These are phyloP conservation scores for Chrysanthemum makinoi DNA, from an alignment of 129 eudicot species.

Conservation along the genomic window DNA sequence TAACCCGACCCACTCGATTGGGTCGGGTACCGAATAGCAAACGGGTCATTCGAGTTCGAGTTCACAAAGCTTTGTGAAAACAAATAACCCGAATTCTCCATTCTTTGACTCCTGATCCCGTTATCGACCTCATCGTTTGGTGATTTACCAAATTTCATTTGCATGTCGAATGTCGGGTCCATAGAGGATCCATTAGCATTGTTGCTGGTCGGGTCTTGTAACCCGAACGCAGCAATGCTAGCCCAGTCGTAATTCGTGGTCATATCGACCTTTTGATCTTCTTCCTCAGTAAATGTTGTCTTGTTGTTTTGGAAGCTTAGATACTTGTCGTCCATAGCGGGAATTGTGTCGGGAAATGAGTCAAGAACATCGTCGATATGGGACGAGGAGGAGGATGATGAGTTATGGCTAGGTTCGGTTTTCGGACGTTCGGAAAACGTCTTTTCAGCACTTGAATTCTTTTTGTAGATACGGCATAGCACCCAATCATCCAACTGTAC, in stretches of 20 bases:
- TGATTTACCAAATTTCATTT: constrained; percentile 24
- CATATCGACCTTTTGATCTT: constrained; percentile 47
- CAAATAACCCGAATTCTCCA: constrained; percentile 39
- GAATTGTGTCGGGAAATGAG: constrained; percentile 61
- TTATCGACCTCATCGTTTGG: constrained; percentile 42
- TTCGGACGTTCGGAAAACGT: constrained; percentile 31
- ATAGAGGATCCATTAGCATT: constrained; percentile 26
- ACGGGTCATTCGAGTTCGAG: constrained; percentile 47
- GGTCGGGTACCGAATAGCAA: constrained; percentile 62
- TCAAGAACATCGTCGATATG: constrained; percentile 68
- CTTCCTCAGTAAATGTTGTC: constrained; percentile 26
- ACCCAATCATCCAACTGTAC: constrained; percentile 95
- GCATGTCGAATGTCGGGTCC: constrained; percentile 37
- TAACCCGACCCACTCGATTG: constrained; percentile 41
- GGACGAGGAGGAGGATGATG: constrained; percentile 68
- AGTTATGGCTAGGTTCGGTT: constrained; percentile 66
- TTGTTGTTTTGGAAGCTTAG: constrained; percentile 44
- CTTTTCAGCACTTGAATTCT: constrained; percentile 57
- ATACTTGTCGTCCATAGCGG: constrained; percentile 48
- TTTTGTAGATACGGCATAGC: constrained; percentile 86
- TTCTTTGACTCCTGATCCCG: constrained; percentile 42
- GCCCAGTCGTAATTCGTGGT: constrained; percentile 62
- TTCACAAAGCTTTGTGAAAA: constrained; percentile 27
- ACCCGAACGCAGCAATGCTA: constrained; percentile 42
- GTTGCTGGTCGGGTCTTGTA: constrained; percentile 28